A percentile compares a stretch with the other conserved stretches of the same genome.
phyloP scores from a whole-genome alignment of 1,284 basidiomycete genomes.

The Puccinia polysora region DNA sequence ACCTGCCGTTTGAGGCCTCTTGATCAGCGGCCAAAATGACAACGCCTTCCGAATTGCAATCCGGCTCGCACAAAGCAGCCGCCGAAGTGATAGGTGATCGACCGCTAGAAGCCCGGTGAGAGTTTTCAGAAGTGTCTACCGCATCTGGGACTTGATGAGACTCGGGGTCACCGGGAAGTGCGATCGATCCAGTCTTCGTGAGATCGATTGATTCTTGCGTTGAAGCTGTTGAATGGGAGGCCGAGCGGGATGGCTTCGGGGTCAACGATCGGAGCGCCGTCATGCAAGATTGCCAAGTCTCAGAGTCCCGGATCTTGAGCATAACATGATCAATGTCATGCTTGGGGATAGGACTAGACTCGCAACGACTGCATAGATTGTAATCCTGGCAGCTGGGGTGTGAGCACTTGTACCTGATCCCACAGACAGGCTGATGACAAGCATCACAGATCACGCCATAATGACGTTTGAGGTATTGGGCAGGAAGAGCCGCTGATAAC shows the following conservation, averaged over 20 bases:
- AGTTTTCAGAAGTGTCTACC: no score
- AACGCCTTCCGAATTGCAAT: no score
- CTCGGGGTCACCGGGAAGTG: no score
- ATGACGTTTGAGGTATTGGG: slow-evolving; percentile 38
- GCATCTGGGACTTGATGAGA: no score
- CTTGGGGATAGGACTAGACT: slow-evolving; percentile 69
- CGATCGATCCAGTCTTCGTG: no score
- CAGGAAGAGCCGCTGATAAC: not conserved
- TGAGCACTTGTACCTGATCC: slow-evolving; percentile 64
- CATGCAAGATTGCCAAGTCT: slow-evolving; percentile 14
- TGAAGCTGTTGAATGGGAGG: no score
- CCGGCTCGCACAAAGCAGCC: no score
- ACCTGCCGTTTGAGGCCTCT: no score
- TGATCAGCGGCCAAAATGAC: no score
- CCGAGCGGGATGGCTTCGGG: not conserved
- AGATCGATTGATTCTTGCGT: no score
- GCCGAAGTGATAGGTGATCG: no score
- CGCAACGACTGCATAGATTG: slow-evolving; percentile 75
- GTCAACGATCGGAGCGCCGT: not conserved
- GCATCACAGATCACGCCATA: slow-evolving; percentile 47
- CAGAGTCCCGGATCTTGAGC: slow-evolving; percentile 64
- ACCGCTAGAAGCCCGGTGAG: no score
- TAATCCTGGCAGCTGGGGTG: slow-evolving; percentile 74
- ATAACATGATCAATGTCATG: slow-evolving; percentile 71
- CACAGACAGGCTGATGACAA: slow-evolving; percentile 53